These are phyloP conservation scores for Lactarius hatsudake DNA, from an alignment of 768 basidiomycete species.

Conservation along the genomic window DNA sequence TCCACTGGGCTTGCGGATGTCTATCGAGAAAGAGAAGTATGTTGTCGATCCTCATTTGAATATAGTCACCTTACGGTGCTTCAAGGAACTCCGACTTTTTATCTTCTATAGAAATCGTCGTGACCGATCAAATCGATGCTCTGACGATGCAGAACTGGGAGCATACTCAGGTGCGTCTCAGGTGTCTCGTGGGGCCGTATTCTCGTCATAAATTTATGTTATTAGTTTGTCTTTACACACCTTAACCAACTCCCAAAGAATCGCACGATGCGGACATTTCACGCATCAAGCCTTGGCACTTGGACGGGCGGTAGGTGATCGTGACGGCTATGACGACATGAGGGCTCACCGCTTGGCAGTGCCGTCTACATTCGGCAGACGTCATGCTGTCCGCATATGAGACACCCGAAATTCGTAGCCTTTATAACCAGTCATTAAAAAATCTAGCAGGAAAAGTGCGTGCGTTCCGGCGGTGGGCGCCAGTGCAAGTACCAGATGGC, in stretches of 20 bases:
- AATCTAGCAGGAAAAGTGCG: constrained; percentile 86
- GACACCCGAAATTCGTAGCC: constrained; percentile 78
- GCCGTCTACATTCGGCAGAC: constrained; percentile 87
- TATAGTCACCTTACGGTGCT: not conserved
- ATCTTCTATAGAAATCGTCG: constrained; percentile 85
- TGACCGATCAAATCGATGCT: constrained; percentile 92
- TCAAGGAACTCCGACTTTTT: constrained; percentile 85
- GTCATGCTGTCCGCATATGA: constrained; percentile 83
- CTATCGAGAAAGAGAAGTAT: constrained; percentile 92
- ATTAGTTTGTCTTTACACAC: constrained; percentile 78
- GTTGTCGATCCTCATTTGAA: constrained; percentile 31
- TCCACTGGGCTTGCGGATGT: constrained; percentile 86
- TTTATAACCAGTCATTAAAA: constrained; percentile 72
- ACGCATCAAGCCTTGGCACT: constrained; percentile 96
- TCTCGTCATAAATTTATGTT: not conserved
- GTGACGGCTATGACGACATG: not conserved
- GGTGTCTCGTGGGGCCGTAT: not conserved
- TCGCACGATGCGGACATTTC: constrained; percentile 95
- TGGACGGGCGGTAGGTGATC: constrained; percentile 83
- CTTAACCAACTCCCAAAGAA: constrained; percentile 91
- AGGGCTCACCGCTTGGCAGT: constrained; percentile 40
- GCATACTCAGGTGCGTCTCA: constrained; percentile 73
- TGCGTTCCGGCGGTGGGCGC: constrained; percentile 63
- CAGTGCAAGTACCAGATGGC: constrained; percentile 78
- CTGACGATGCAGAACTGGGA: constrained; percentile 99